A percentile compares a stretch with the other conserved stretches of the same genome.
These are phyloP conservation scores for Penicillium hesseltinei DNA, from an alignment of 2,329 filamentous ascomycete species.

Conservation along the genomic window DNA sequence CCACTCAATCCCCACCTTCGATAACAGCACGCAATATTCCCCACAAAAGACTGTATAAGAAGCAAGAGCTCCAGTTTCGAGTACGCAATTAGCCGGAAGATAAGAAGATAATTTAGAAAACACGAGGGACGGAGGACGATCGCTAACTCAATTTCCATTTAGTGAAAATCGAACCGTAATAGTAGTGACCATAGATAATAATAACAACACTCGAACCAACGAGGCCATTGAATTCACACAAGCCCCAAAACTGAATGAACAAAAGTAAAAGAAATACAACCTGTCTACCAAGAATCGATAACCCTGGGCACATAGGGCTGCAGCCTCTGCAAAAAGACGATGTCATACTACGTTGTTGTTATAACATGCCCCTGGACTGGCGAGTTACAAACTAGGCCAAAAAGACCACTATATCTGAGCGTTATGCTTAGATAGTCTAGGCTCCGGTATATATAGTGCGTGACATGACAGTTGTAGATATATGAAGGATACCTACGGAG, in stretches of 20 bases:
- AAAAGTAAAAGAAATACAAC: neutral
- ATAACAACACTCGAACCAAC: neutral
- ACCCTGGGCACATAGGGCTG: neutral
- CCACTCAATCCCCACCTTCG: neutral
- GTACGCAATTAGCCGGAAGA: neutral
- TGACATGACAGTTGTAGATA: too few relatives aligned
- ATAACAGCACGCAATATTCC: neutral
- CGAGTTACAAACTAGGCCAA: too few relatives aligned
- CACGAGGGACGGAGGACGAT: neutral
- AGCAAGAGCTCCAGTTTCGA: neutral
- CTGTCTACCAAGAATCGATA: neutral
- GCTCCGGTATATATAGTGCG: too few relatives aligned
- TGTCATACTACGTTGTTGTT: too few relatives aligned
- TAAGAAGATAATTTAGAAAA: slow-evolving; percentile 7
- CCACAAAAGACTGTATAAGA: neutral
- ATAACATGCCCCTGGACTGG: too few relatives aligned
- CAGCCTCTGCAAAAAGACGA: neutral
- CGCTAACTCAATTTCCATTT: slow-evolving; percentile 1
- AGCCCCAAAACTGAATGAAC: neutral
- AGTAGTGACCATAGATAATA: neutral
- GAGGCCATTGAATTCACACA: neutral
- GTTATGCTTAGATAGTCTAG: too few relatives aligned
- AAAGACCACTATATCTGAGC: too few relatives aligned
- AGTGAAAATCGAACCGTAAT: neutral
- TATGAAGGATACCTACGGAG: neutral